phyloP scores from a whole-genome alignment of 768 basidiomycete species.

The Suillus subalutaceus region DNA sequence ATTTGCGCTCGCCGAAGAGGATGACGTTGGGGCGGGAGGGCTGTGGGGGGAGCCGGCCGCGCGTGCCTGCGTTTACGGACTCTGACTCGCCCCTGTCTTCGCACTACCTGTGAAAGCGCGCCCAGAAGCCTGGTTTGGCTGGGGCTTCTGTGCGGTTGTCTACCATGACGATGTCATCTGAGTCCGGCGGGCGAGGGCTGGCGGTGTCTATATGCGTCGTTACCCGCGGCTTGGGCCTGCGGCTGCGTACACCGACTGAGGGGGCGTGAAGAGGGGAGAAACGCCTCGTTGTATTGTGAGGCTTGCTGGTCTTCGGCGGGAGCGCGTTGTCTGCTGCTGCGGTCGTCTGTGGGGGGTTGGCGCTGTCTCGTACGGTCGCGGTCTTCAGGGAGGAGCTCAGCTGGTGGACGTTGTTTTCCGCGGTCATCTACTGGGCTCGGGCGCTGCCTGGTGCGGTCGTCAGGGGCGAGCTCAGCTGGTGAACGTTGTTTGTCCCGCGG shows the following conservation, averaged over 20 bases:
- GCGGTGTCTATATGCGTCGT: not conserved
- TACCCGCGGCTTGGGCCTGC: conserved; percentile 4
- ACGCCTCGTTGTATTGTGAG: conserved; percentile 3
- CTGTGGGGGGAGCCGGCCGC: conserved; percentile 3
- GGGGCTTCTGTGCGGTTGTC: not conserved
- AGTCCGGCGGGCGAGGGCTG: not conserved
- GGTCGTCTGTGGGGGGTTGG: not conserved
- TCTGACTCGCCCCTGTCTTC: conserved; percentile 1
- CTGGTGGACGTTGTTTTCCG: conserved; percentile 1
- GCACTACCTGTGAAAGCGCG: not conserved
- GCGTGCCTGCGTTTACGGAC: not conserved
- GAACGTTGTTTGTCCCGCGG: conserved; percentile 4
- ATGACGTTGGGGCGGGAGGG: conserved; percentile 33
- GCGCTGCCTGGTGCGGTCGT: not conserved
- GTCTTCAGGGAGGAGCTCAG: not conserved
- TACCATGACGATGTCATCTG: conserved; percentile 2
- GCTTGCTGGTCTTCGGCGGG: not conserved
- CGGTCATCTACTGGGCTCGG: not conserved
- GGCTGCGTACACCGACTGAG: not conserved
- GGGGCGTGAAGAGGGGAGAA: conserved; percentile 6
- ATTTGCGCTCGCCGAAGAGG: conserved; percentile 46
- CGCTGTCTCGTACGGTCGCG: not conserved
- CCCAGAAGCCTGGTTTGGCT: conserved; percentile 5
- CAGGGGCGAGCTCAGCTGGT: not conserved
- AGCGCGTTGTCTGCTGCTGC: not conserved